Base-by-base conservation (phyloP, 345 rosid genomes). In the Carallia pectinifolia region DNA sequence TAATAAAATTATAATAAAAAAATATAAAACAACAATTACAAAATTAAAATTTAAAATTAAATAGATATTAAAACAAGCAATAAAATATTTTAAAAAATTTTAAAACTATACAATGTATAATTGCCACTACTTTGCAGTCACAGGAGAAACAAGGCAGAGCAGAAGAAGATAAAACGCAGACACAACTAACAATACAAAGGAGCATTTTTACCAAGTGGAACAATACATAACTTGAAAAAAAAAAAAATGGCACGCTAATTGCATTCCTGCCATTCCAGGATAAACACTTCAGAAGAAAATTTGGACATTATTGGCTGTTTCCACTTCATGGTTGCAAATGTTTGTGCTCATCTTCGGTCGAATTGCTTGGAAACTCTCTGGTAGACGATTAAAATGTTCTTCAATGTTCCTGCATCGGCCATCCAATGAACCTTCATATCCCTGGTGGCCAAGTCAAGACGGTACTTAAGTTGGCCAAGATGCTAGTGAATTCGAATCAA, bases 401-500 rank as follows among this genome's bases (percentile, higher is more conserved):
- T n/a, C 30, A 63, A 34, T 66, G 18, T 27, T 6, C 3, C 27
- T 7, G 64, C 56, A 33, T 58, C 60, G 66, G 36, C 74, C 48
- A 19, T 18, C 3, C 0, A 30, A 39, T 61, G 48, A 34, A 27
- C 58, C 52, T 37, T 67, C 38, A 48, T 8, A 65, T 65, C 61
- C 53, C 63, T 29, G 37, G 36, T 15, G 15, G 58, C 60, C 38
- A 8, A 5, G 58, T 30, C 58, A 61, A 66, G 13, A 18, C 19
- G 33, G 52, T 29, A 8, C 2, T 48, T 48, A 53, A 55, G 80
- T 70, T 40, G 34, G 75, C 71, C 69, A 53, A 71, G 73, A 47
- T 23, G 61, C 1, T 37, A 19, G 2, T 47, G 69, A 40, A 39
- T 33, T 44, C 17, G 53, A 53, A 18, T 39, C 23, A 17, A 58